Evolutionary conservation across 192 early-diverging fungal genomes (phyloP), one percentile per base, ranked within the genome.

Genomic region (Chytriomyces confervae): DNA sequence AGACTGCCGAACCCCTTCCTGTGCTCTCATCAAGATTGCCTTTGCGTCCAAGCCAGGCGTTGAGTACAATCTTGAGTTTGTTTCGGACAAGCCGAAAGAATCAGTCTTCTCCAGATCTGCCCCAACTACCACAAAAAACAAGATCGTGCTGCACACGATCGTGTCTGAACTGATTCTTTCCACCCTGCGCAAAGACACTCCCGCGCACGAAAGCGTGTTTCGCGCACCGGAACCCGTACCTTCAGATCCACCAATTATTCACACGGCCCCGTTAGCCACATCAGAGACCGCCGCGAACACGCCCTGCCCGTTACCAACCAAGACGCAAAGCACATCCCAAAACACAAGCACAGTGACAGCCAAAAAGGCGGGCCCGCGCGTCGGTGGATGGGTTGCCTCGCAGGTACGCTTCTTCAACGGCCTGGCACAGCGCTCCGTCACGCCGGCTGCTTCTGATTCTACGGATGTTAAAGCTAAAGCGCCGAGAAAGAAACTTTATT

Each of bases 11-110:
- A 71, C 69, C 27, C 18, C 18, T 11, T 43, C 69, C 7, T 71
- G 3, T 27, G 18, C 69, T 27, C 13, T 60, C 24, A 57, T 71
- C 69, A 71, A 71, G 27, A 57, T 71, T 13, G 16, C 27, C 50
- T 71, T 71, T 57, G 69, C 69, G 11, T 71, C 69, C 8, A 71
- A 71, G 27, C 20, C 69, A 24, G 69, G 69, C 0, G 27, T 71
- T 43, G 69, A 71, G 51, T 71, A 71, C 45, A 18, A 27, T 50
- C 27, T 71, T 20, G 69, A 71, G 27, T 13, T 71, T 50, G 43
- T 71, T 71, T 23, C 49, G 7, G 46, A 48, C 16, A 20, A 36
- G 27, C 18, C 13, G 18, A 27, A 10, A 24, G 27, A 13, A 43
- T 24, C 10, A 27, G 11, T 13, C 23, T 50, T 23, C 23, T 7